These are phyloP conservation scores for Gymnopilus dilepis DNA, from an alignment of 768 basidiomycete genomes.

Conservation along the genomic window DNA sequence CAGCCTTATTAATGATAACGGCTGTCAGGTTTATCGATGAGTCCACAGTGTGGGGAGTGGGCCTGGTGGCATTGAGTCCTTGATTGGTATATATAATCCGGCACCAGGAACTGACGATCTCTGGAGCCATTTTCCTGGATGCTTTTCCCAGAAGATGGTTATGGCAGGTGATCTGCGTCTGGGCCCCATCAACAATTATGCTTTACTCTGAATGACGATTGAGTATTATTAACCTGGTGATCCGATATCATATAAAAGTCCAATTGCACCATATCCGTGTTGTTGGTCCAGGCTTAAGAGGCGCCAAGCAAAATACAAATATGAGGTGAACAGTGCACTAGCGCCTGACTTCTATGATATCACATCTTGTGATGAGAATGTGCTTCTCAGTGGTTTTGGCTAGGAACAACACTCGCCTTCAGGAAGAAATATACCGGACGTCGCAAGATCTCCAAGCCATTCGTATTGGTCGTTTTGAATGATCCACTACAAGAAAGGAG, in stretches of 20 bases:
- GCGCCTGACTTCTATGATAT: neutral
- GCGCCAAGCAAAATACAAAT: neutral
- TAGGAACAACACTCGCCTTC: no score
- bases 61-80: constrained; percentile 7
- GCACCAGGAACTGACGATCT: constrained; percentile 14
- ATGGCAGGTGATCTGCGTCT: constrained; percentile 10
- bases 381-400: no score
- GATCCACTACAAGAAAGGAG: no score
- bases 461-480: no score
- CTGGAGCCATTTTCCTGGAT: constrained; percentile 25
- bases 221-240: constrained; percentile 5
- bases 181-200: neutral
- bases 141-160: constrained; percentile 12
- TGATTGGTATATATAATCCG: constrained; percentile 16
- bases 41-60: constrained; percentile 16
- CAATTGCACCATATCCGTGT: neutral
- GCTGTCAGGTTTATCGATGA: constrained; percentile 10
- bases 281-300: constrained; percentile 3
- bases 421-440: no score
- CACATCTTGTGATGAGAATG: neutral
- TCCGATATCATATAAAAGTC: constrained; percentile 6
- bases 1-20: constrained; percentile 19
- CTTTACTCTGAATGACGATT: neutral
- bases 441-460: no score
- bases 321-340: no score